Base-by-base conservation (phyloP, 768 basidiomycete species). In the Mycena venus region DNA sequence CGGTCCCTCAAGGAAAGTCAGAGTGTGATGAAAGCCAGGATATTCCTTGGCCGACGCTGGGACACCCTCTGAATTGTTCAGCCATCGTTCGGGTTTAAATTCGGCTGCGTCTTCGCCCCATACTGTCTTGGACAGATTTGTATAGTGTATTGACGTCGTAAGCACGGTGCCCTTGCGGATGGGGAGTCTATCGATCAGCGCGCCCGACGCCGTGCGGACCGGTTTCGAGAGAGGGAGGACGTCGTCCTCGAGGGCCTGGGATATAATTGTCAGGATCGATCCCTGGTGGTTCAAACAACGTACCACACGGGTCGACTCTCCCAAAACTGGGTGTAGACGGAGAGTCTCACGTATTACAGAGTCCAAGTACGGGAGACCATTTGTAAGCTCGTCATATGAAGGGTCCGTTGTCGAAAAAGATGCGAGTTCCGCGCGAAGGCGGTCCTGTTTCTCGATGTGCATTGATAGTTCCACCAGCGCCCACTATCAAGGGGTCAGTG, bases 1-100 rank as follows among this genome's bases (percentile, higher is more conserved):
- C 19, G 82, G 82, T 1, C 83, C 81, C 63, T 84, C 83, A 0
- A 76, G 59, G 25, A 84, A 84, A 4, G 79, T 77, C 64, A 83
- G 55, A 40, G 80, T 61, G 65, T 84, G 81, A 25, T 65, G 76
- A 32, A 80, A 75, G 4, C 81, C 83, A 14, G 79, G 82, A 5
- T 79, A 66, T 21, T 79, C 81, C 56, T 68, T 75, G 21, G 77
- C 79, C 4, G 23, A 61, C n/a, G 32, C 69, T 4, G 60, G 69
- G 6, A 70, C 42, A 12, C 73, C 78, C 25, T 70, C 65, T 44
- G 21, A 38, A 23, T 65, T 53, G 9, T 62, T 67, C 49, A 80
- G n/a, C 79, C 79, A 81, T n/a, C 78, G 74, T 42, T 76, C 73
- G 7, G 78, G 79, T 25, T 73, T 73, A 62, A 80, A 82, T 34